Evolutionary conservation across 1,139 yeast genomes (phyloP).

Genomic region (Petasospora rhodanensis): DNA sequence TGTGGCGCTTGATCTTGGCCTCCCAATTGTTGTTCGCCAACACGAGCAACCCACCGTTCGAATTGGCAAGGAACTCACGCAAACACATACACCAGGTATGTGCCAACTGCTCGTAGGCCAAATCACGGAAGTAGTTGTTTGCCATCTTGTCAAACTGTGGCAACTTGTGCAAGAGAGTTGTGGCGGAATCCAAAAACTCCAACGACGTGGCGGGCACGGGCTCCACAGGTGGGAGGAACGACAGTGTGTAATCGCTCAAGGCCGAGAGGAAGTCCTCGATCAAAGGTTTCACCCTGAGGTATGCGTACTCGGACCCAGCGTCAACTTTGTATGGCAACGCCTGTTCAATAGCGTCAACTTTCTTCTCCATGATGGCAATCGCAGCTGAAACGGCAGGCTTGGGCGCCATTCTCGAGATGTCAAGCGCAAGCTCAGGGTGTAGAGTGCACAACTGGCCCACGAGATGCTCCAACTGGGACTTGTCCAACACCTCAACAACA

Average conservation of each 20-base stretch:
- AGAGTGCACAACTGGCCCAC: constrained; percentile 47
- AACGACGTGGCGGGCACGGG: constrained; percentile 51
- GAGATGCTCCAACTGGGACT: constrained; percentile 47
- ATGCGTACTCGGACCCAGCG: constrained; percentile 77
- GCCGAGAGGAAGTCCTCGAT: constrained; percentile 75
- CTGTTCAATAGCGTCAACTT: constrained; percentile 41
- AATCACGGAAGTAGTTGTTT: constrained; percentile 65
- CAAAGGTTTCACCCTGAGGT: constrained; percentile 68
- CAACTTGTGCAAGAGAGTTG: constrained; percentile 57
- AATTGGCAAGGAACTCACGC: constrained; percentile 38
- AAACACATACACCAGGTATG: constrained; percentile 71
- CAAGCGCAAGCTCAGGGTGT: constrained; percentile 59
- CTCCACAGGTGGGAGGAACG: constrained; percentile 77
- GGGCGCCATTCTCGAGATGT: constrained; percentile 54
- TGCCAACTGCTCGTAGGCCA: constrained; percentile 78
- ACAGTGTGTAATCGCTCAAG: constrained; percentile 73
- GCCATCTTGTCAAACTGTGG: constrained; percentile 72
- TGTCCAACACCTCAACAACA: constrained; percentile 64
- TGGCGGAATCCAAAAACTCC: constrained; percentile 62
- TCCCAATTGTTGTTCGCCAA: constrained; percentile 50
- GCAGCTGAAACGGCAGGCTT: constrained; percentile 52
- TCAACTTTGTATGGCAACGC: constrained; percentile 76
- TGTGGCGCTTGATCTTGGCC: constrained; percentile 53
- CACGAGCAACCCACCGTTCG: constrained; percentile 32
- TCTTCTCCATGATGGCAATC: constrained; percentile 43